Evolutionary conservation across 2,329 filamentous ascomycete genomes (phyloP), one percentile per base, ranked within the genome.

Genomic region (Albophoma yamanashiensis): DNA sequence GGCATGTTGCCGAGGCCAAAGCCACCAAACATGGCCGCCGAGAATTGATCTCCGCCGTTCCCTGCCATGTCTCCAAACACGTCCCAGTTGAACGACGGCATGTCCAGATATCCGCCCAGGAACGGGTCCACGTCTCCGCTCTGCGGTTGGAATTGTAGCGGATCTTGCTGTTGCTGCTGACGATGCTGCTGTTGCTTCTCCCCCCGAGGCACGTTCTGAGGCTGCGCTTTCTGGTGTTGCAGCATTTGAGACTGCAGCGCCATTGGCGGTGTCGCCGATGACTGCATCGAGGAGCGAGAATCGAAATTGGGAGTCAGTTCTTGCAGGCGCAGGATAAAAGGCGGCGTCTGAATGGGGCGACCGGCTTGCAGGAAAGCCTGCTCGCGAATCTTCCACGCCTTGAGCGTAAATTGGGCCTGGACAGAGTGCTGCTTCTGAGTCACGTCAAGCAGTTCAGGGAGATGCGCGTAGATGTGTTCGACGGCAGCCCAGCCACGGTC

Each of bases 331-430:
- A 69, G 65, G 43, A 85, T 75, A 55, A 76, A 84, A 4, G 64
- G 64, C 0, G 82, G 82, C 20, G 71, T 73, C 20, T 78, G 70
- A 17, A 79, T 71, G 1, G 66, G 58, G 22, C 69, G 66, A 0
- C 79, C 78, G 4, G 67, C 65, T 52, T 74, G 68, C 2, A 65
- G 63, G 17, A 80, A 68, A 0, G 74, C 69, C 39, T 72, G 71
- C 64, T 82, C 79, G 14, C 82, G 77, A n/a, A 69, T 71, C 61
- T 71, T 76, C 82, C 82, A 85, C 0, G 79, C 82, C 63, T 77
- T 78, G 60, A 84, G 71, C 4, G 79, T 73, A 52, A 79, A 77
- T 25, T 78, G 71, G 2, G 77, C 81, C 25, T 82, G 74, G 1
- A 74, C 71, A 1, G 71, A 65, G 61, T 81, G 74, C 15, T 71